Percentiles rank a stretch among this genome's conserved stretches.
Conservation (phyloP, 352 stramenopile species). For the Thalassiosira livingstoniorum region DNA sequence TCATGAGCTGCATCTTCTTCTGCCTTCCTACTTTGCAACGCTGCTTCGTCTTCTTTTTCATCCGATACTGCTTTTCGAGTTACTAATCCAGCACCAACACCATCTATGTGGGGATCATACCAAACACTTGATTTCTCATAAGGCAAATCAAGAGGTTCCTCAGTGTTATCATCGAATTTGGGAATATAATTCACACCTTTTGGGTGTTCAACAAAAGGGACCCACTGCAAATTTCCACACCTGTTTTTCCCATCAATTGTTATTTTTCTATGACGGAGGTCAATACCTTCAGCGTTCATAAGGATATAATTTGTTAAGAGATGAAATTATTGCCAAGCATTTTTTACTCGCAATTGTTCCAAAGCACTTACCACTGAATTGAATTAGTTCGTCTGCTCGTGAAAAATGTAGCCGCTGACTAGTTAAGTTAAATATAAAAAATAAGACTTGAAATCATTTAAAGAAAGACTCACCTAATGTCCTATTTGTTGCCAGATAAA, state of each 20-base stretch:
- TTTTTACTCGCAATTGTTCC: background rate
- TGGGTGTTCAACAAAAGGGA: conserved; percentile 71
- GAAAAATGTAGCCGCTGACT: no score
- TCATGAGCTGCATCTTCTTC: conserved; percentile 29
- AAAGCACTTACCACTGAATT: conserved; percentile 78
- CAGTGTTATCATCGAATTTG: conserved; percentile 32
- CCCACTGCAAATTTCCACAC: conserved; percentile 85
- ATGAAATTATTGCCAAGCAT: background rate
- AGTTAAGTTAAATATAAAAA: no score
- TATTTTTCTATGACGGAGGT: conserved; percentile 68
- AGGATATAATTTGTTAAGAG: background rate
- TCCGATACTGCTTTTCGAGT: background rate
- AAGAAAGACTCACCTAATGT: no score
- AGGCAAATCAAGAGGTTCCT: conserved; percentile 47
- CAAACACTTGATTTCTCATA: conserved; percentile 54
- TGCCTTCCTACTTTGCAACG: background rate
- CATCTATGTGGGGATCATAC: conserved; percentile 49
- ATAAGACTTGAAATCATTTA: no score
- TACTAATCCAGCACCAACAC: conserved; percentile 38
- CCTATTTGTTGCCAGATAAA: no score
- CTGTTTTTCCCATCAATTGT: conserved; percentile 71
- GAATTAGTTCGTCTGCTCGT: conserved; percentile 83
- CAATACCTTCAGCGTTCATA: conserved; percentile 57
- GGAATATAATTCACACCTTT: conserved; percentile 55
- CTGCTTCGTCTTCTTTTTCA: conserved; percentile 10